Base-by-base conservation (phyloP, 768 basidiomycete species). In the Boletus speciosus region DNA sequence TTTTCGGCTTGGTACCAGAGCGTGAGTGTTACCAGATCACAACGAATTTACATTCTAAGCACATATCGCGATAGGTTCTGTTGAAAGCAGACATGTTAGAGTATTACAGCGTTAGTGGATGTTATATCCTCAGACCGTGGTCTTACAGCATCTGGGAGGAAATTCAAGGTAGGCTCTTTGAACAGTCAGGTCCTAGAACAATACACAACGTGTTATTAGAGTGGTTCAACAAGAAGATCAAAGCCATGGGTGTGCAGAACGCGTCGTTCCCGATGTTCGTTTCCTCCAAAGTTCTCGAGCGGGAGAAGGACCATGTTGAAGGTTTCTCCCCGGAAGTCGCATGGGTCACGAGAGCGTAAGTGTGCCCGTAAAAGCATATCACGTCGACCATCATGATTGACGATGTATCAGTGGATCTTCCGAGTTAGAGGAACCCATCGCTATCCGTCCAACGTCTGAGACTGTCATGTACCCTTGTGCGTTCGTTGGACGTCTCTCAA, bases 181-280 rank as follows among this genome's bases (percentile, higher is more conserved):
- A 16, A 32, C 14, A 14, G 7, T 34, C 29, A 11, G 6, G 40
- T 43, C 25, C 16, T 37, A n/a, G 21, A n/a, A 14, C 25, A 6
- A 37, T 37, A 21, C n/a, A 32, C 37, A 11, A 52, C n/a, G 11
- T 27, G 10, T 25, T 34, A 35, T 21, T n/a, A 94, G 90, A 81
- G 51, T 99, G 94, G 93, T 98, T 98, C 78, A 90, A 99, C 71
- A 73, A 74, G 37, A 78, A 86, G 64, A 99, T 98, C 78, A 94
- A 91, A 73, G 89, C 89, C 60, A 81, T 98, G 67, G 97, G 88
- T 43, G 96, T 98, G 16, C 91, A 97, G 70, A 98, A 98, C 69
- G 86, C 93, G 5, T 99, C 98, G 68, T 99, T 99, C 81, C 97
- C 97, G 4, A 98, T 99, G 93, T 98, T 98, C 64, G 90, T 99